phyloP scores from a whole-genome alignment of 441 rosid species.

The Jatropha podagrica region DNA sequence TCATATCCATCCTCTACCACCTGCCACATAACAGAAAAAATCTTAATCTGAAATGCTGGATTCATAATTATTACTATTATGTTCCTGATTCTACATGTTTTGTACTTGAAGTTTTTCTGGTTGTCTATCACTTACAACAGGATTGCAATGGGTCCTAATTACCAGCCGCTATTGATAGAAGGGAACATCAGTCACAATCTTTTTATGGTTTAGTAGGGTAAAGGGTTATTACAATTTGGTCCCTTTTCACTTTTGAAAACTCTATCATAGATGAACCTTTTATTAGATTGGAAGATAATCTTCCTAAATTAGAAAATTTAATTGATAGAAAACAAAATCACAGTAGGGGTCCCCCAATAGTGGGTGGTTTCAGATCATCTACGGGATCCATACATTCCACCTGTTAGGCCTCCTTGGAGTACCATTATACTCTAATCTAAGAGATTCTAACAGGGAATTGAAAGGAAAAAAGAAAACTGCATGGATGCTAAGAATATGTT shows the following conservation, averaged over 20 bases:
- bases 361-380: background rate
- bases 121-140: background rate
- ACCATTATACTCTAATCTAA: background rate
- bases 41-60: constrained; percentile 5
- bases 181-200: background rate
- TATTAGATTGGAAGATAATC: constrained; percentile 15
- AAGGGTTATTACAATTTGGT: background rate
- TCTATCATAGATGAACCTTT: constrained; percentile 6
- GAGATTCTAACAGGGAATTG: background rate
- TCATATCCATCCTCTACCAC: constrained; percentile 98
- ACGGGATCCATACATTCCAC: background rate
- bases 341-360: background rate
- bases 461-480: background rate
- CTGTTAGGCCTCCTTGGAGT: background rate
- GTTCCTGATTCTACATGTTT: background rate
- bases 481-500: background rate
- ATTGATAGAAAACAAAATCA: background rate
- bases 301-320: background rate
- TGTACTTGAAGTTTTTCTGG: constrained; percentile 1
- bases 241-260: background rate
- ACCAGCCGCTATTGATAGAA: background rate
- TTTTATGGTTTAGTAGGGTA: constrained; percentile 1
- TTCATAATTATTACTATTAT: background rate
- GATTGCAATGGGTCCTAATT: background rate
- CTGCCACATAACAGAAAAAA: constrained; percentile 41